Conservation (phyloP, 495 filamentous ascomycete genomes). For the Aspergillus sparsus region DNA sequence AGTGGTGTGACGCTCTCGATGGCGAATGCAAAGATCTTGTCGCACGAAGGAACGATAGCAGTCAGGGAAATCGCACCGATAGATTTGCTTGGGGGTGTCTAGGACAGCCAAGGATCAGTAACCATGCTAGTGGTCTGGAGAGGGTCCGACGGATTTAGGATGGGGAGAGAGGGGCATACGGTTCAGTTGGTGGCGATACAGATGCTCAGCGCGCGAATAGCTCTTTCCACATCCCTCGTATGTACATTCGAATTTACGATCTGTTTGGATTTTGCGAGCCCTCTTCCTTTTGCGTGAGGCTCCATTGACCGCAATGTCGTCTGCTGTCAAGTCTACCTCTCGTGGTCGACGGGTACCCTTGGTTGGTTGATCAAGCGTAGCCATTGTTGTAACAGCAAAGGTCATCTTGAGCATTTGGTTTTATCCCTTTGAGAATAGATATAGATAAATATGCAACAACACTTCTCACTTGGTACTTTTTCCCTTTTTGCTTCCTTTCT, state of each 20-base stretch:
- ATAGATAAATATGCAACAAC: background rate
- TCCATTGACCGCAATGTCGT: slow-evolving; percentile 33
- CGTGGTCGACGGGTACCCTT: slow-evolving; percentile 28
- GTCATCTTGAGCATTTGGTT: slow-evolving; percentile 26
- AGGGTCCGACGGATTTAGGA: background rate
- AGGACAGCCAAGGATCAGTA: slow-evolving; percentile 20
- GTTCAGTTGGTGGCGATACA: slow-evolving; percentile 96
- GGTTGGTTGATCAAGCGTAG: slow-evolving; percentile 22
- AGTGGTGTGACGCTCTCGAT: slow-evolving; percentile 94
- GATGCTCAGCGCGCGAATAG: slow-evolving; percentile 94
- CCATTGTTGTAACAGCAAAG: slow-evolving; percentile 31
- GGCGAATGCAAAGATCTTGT: slow-evolving; percentile 89
- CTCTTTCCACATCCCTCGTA: slow-evolving; percentile 90
- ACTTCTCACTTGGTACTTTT: background rate
- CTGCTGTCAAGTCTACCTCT: slow-evolving; percentile 30
- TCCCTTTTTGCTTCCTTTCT: background rate
- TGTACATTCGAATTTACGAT: slow-evolving; percentile 94
- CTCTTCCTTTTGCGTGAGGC: slow-evolving; percentile 69
- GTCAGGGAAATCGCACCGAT: slow-evolving; percentile 89
- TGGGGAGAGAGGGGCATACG: slow-evolving; percentile 56
- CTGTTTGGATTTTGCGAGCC: slow-evolving; percentile 76
- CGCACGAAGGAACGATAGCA: slow-evolving; percentile 90
- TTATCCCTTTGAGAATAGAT: background rate
- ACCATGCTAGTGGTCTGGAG: slow-evolving; percentile 7
- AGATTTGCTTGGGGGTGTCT: slow-evolving; percentile 91